These are phyloP conservation scores for Penicillium brevicompactum DNA, from an alignment of 2,329 filamentous ascomycete genomes.

Conservation along the genomic window DNA sequence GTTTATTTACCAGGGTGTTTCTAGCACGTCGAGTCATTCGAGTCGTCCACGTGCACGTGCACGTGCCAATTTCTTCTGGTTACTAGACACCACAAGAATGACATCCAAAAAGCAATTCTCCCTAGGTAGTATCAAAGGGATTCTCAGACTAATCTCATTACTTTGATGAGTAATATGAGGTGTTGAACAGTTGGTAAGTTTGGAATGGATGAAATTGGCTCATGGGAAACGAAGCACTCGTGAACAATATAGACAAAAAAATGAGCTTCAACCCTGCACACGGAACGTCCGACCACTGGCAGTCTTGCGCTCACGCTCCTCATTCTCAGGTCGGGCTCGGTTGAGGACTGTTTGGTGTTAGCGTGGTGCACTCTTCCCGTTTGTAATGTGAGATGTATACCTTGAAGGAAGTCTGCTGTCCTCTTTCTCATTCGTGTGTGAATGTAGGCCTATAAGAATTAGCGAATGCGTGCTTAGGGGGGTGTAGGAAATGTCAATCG, in stretches of 20 bases:
- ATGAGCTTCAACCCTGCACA: constrained; percentile 52
- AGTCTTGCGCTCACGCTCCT: constrained; percentile 98
- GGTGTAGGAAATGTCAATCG: neutral
- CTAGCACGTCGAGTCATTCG: too few species aligned
- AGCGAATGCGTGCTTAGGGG: constrained; percentile 2
- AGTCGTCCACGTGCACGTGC: too few species aligned
- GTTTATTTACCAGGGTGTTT: too few species aligned
- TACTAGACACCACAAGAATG: too few species aligned
- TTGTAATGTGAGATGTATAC: constrained; percentile 52
- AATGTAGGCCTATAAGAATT: constrained; percentile 73
- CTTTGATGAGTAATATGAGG: neutral
- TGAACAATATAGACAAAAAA: constrained; percentile 26
- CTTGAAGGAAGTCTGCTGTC: constrained; percentile 97
- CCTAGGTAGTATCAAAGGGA: neutral
- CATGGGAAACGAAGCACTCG: constrained; percentile 21
- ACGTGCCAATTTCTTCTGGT: too few species aligned
- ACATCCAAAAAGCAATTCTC: too few species aligned
- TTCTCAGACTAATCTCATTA: neutral
- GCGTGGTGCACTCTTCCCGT: constrained; percentile 9
- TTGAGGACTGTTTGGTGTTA: constrained; percentile 73
- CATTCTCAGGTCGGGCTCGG: constrained; percentile 88
- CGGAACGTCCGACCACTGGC: constrained; percentile 92
- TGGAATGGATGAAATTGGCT: constrained; percentile 16
- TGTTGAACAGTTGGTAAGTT: too few species aligned
- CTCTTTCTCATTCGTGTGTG: constrained; percentile 97